A percentile compares a stretch with the other conserved stretches of the same genome.
phyloP scores from a whole-genome alignment of 495 filamentous ascomycete species.

The Cladorrhinum samala region DNA sequence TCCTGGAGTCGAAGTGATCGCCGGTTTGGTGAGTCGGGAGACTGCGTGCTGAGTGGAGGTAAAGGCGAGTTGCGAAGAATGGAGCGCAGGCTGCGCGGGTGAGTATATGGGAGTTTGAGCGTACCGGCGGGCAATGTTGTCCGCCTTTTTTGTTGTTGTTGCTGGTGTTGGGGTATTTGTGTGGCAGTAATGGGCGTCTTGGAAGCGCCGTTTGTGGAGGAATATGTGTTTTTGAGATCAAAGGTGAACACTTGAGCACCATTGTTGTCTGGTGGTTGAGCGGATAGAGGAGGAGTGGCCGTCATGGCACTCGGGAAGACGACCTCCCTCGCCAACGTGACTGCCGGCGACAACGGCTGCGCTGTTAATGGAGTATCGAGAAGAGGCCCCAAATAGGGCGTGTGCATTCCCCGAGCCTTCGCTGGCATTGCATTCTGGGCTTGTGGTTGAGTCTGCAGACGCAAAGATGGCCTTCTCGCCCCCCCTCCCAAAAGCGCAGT shows the following conservation, averaged over 20 bases:
- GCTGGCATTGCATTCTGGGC: slow-evolving; percentile 3
- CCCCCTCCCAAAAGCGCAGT: slow-evolving; percentile 31
- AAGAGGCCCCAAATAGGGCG: slow-evolving; percentile 27
- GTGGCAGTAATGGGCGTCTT: slow-evolving; percentile 18
- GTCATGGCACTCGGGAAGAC: slow-evolving; percentile 26
- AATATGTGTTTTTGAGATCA: slow-evolving; percentile 10
- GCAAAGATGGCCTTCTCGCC: slow-evolving; percentile 33
- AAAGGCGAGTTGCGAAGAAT: slow-evolving; percentile 74
- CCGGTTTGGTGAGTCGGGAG: slow-evolving; percentile 41
- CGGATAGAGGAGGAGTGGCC: slow-evolving; percentile 45
- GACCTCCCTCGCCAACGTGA: slow-evolving; percentile 3
- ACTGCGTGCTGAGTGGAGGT: slow-evolving; percentile 39
- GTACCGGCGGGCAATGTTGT: slow-evolving; percentile 28
- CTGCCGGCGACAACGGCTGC: slow-evolving; percentile 37
- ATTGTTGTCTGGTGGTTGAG: slow-evolving; percentile 34
- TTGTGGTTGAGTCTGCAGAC: slow-evolving; percentile 36
- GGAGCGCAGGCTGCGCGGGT: slow-evolving; percentile 58
- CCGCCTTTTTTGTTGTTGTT: slow-evolving; percentile 26
- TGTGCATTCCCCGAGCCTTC: slow-evolving; percentile 27
- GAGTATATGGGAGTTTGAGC: slow-evolving; percentile 52
- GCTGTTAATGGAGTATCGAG: slow-evolving; percentile 43
- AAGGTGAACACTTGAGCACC: slow-evolving; percentile 35
- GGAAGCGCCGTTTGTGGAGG: background rate
- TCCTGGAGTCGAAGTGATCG: slow-evolving; percentile 45
- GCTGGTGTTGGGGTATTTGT: too few species aligned